phyloP scores from a whole-genome alignment of 2,329 filamentous ascomycete species.

The Talaromyces sp. region DNA sequence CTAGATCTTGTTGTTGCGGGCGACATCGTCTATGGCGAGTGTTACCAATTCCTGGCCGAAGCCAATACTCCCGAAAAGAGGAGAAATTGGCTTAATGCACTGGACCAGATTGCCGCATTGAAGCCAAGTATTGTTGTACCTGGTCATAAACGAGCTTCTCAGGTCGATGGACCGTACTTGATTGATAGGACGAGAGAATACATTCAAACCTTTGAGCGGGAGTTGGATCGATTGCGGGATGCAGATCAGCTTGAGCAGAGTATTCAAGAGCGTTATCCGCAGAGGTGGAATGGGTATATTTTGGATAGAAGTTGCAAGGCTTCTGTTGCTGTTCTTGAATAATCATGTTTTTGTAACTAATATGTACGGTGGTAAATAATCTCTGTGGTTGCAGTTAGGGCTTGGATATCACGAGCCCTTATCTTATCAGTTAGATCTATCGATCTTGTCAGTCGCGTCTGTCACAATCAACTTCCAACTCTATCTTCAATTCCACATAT shows the following conservation, averaged over 20 bases:
- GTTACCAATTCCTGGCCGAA: constrained; percentile 37
- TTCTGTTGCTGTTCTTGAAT: constrained; percentile 3
- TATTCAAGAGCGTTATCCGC: background rate
- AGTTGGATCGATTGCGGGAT: background rate
- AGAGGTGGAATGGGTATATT: constrained; percentile 6
- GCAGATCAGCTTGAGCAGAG: background rate
- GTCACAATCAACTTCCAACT: too few relatives aligned
- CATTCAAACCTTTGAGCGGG: constrained; percentile 23
- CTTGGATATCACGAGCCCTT: too few relatives aligned
- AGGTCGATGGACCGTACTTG: constrained; percentile 29
- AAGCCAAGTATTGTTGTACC: constrained; percentile 32
- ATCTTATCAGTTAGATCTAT: too few relatives aligned
- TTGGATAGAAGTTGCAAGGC: constrained; percentile 5
- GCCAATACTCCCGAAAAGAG: constrained; percentile 32
- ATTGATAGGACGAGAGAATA: constrained; percentile 29
- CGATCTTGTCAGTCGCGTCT: too few relatives aligned
- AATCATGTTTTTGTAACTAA: too few relatives aligned
- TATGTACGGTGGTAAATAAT: too few relatives aligned
- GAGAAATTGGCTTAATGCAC: constrained; percentile 32
- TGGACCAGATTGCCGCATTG: constrained; percentile 33
- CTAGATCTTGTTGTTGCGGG: constrained; percentile 37
- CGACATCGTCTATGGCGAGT: constrained; percentile 40
- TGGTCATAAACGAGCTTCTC: constrained; percentile 29
- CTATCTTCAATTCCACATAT: too few relatives aligned
- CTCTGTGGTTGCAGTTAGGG: too few relatives aligned